Percentiles rank a stretch among this genome's conserved stretches.
These are phyloP conservation scores for Neurospora sp. DNA, from an alignment of 495 filamentous ascomycete species.

Conservation along the genomic window DNA sequence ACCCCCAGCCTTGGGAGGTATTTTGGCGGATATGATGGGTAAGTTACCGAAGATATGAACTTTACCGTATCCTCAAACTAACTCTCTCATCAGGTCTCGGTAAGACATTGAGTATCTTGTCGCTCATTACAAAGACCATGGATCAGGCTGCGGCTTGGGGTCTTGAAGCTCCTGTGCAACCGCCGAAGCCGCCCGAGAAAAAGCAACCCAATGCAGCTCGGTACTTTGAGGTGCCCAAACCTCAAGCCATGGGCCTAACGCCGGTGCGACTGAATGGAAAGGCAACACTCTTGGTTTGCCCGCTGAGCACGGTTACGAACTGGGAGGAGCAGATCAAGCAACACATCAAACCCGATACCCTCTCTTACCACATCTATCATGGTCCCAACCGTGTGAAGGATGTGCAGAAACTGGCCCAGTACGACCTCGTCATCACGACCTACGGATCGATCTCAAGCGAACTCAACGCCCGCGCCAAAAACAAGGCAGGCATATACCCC, in stretches of 20 bases:
- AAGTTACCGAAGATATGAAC: neutral
- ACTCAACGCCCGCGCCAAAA: constrained; percentile 46
- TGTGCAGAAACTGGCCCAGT: constrained; percentile 53
- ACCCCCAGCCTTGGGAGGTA: constrained; percentile 65
- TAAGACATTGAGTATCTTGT: constrained; percentile 84
- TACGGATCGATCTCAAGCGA: constrained; percentile 84
- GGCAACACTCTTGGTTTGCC: constrained; percentile 81
- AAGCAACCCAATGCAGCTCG: constrained; percentile 21
- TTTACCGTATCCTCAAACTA: too few relatives aligned
- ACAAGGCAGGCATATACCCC: constrained; percentile 50
- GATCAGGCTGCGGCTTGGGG: constrained; percentile 50
- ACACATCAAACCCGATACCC: constrained; percentile 52
- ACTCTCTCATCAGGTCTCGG: constrained; percentile 45
- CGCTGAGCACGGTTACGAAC: constrained; percentile 79
- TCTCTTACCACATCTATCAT: constrained; percentile 74
- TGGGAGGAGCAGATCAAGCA: constrained; percentile 84
- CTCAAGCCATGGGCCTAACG: constrained; percentile 26
- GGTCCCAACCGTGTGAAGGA: constrained; percentile 62
- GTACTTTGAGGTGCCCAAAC: constrained; percentile 26
- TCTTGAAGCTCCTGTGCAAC: constrained; percentile 27
- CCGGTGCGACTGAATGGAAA: constrained; percentile 55
- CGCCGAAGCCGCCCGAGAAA: constrained; percentile 23
- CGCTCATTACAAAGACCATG: constrained; percentile 56
- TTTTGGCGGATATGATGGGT: constrained; percentile 94
- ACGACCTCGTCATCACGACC: constrained; percentile 82